Percentiles rank a stretch among this genome's conserved stretches.
Conservation (phyloP, 305 asterid species). For the Ilex paraguariensis region DNA sequence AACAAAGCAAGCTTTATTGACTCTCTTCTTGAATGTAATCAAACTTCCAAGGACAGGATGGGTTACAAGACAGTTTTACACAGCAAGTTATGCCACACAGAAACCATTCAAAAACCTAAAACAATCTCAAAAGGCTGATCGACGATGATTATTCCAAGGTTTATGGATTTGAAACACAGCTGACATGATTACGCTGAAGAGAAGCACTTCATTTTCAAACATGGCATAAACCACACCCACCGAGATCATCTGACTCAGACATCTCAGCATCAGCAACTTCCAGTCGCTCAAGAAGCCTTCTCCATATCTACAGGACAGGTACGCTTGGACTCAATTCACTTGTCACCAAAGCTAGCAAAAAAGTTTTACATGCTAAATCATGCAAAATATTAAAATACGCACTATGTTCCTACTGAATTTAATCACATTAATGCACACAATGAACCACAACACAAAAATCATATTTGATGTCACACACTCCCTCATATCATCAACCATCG, state of each 20-base stretch:
- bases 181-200: conserved; percentile 17
- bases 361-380: not conserved
- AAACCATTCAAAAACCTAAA: conserved; percentile 14
- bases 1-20: no score
- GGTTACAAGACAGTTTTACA: conserved; percentile 8
- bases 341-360: not conserved
- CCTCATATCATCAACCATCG: no score
- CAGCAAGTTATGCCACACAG: conserved; percentile 14
- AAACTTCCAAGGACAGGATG: conserved; percentile 7
- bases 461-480: no score
- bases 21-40: conserved; percentile 3
- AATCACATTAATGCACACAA: no score
- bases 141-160: conserved; percentile 22
- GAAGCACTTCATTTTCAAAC: conserved; percentile 19
- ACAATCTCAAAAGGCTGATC: conserved; percentile 20
- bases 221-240: conserved; percentile 11
- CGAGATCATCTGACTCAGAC: conserved; percentile 10
- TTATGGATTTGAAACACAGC: conserved; percentile 15
- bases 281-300: conserved; percentile 39
- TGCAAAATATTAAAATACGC: not conserved
- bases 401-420: no score
- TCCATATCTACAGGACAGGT: conserved; percentile 37
- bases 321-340: conserved; percentile 6
- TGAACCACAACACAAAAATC: no score
- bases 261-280: conserved; percentile 8